phyloP scores from a whole-genome alignment of 1,284 basidiomycete genomes.

The Pterula multifida region DNA sequence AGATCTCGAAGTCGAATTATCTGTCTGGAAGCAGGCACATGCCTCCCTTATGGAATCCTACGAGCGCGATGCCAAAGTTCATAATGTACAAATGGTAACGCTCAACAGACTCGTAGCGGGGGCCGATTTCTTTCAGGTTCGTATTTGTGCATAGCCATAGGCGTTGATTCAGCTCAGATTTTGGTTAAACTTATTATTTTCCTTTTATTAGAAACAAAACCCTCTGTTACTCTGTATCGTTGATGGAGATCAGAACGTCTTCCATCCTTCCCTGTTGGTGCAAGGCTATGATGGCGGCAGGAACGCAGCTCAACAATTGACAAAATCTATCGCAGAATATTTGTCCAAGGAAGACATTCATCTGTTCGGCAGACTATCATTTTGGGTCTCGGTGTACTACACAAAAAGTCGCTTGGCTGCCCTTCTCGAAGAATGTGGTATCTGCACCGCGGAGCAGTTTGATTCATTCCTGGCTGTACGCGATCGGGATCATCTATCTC shows the following conservation, averaged over 20 bases:
- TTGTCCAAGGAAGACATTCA: slow-evolving; percentile 46
- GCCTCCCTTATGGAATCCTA: slow-evolving; percentile 41
- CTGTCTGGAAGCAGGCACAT: slow-evolving; percentile 60
- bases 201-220: slow-evolving; percentile 34
- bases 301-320: slow-evolving; percentile 52
- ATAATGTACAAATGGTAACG: slow-evolving; percentile 49
- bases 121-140: slow-evolving; percentile 42
- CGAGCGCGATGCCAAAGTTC: slow-evolving; percentile 45
- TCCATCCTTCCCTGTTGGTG: slow-evolving; percentile 40
- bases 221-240: slow-evolving; percentile 62
- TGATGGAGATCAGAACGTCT: slow-evolving; percentile 61
- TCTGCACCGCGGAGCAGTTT: slow-evolving; percentile 53
- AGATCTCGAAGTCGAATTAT: slow-evolving; percentile 57
- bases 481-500: background rate
- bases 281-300: slow-evolving; percentile 60
- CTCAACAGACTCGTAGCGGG: slow-evolving; percentile 49
- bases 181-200: background rate
- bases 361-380: slow-evolving; percentile 45
- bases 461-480: slow-evolving; percentile 43
- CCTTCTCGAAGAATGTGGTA: slow-evolving; percentile 32
- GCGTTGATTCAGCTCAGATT: slow-evolving; percentile 4
- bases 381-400: slow-evolving; percentile 63
- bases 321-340: slow-evolving; percentile 51
- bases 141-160: slow-evolving; percentile 11
- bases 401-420: slow-evolving; percentile 45